phyloP scores from a whole-genome alignment of 768 basidiomycete species.

The Cystobasidium tubakii region DNA sequence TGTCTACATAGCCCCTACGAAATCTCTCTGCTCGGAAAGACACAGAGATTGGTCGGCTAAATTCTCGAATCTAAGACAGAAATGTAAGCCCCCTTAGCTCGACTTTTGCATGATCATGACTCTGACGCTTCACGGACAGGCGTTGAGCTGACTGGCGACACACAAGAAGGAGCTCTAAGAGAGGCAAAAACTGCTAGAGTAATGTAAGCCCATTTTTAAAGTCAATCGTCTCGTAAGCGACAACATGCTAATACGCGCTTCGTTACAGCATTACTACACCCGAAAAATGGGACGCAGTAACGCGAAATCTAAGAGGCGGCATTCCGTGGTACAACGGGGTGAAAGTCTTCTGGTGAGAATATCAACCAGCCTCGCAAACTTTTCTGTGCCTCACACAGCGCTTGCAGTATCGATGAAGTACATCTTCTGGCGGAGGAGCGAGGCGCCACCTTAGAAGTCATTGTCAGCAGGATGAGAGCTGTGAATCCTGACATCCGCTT shows the following conservation, averaged over 20 bases:
- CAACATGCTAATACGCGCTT: slow-evolving; percentile 32
- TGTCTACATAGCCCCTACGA: slow-evolving; percentile 62
- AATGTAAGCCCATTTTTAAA: too few species aligned
- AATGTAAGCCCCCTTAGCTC: too few species aligned
- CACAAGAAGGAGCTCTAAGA: slow-evolving; percentile 63
- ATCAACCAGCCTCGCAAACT: slow-evolving; percentile 43
- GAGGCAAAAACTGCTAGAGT: slow-evolving; percentile 70
- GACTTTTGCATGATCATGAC: too few species aligned
- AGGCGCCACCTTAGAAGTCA: slow-evolving; percentile 87
- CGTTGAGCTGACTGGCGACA: slow-evolving; percentile 84
- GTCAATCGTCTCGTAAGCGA: too few species aligned
- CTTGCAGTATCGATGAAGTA: slow-evolving; percentile 62
- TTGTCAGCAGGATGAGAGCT: slow-evolving; percentile 86
- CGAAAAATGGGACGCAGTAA: slow-evolving; percentile 95
- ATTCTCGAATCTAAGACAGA: slow-evolving; percentile 53
- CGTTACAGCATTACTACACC: slow-evolving; percentile 55
- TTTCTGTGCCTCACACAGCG: slow-evolving; percentile 62
- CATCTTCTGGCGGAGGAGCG: slow-evolving; percentile 81
- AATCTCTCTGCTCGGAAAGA: slow-evolving; percentile 85
- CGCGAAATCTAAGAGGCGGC: slow-evolving; percentile 66
- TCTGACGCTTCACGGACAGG: too few species aligned
- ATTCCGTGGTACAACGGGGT: neutral
- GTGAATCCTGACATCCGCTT: slow-evolving; percentile 69
- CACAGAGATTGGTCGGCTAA: slow-evolving; percentile 75
- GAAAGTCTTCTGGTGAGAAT: slow-evolving; percentile 17